phyloP scores from a whole-genome alignment of 2,329 filamentous ascomycete species.

The Ceratocystis alfenasii region DNA sequence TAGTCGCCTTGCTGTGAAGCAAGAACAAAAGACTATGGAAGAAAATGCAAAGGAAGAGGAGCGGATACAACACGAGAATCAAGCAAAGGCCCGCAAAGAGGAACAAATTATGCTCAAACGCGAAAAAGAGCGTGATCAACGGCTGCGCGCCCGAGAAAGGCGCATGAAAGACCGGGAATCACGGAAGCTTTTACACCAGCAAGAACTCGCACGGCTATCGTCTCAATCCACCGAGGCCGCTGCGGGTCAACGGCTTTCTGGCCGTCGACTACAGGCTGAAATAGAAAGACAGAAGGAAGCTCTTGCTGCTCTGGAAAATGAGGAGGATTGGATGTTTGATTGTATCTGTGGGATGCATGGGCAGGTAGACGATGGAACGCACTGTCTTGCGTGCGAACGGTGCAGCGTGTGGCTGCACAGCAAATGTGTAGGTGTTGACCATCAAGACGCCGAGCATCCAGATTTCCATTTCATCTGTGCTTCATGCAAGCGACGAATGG shows the following conservation, averaged over 20 bases:
- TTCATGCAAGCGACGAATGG: slow-evolving; percentile 58
- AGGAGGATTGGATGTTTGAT: slow-evolving; percentile 88
- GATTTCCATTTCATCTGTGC: slow-evolving; percentile 81
- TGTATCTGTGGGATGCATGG: slow-evolving; percentile 85
- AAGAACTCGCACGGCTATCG: slow-evolving; percentile 67
- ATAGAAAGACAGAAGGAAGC: slow-evolving; percentile 70
- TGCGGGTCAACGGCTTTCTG: slow-evolving; percentile 18
- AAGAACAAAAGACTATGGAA: slow-evolving; percentile 23
- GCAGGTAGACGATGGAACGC: slow-evolving; percentile 85
- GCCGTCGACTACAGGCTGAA: slow-evolving; percentile 52
- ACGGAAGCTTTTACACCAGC: slow-evolving; percentile 70
- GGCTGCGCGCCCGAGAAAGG: slow-evolving; percentile 73
- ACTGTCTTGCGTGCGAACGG: slow-evolving; percentile 84
- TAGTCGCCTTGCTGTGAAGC: slow-evolving; percentile 60
- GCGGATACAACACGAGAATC: slow-evolving; percentile 40
- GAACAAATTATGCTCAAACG: slow-evolving; percentile 41
- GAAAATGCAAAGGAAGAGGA: slow-evolving; percentile 15
- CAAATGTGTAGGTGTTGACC: slow-evolving; percentile 70
- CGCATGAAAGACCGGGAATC: slow-evolving; percentile 76
- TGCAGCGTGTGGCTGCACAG: slow-evolving; percentile 98
- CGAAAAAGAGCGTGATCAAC: slow-evolving; percentile 63
- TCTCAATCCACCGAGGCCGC: neutral
- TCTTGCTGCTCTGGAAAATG: slow-evolving; percentile 58
- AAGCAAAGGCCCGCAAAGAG: slow-evolving; percentile 54
- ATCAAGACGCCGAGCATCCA: slow-evolving; percentile 66